Evolutionary conservation across 1,139 yeast genomes (phyloP).

Genomic region (Barnettozyma hawaiiensis): DNA sequence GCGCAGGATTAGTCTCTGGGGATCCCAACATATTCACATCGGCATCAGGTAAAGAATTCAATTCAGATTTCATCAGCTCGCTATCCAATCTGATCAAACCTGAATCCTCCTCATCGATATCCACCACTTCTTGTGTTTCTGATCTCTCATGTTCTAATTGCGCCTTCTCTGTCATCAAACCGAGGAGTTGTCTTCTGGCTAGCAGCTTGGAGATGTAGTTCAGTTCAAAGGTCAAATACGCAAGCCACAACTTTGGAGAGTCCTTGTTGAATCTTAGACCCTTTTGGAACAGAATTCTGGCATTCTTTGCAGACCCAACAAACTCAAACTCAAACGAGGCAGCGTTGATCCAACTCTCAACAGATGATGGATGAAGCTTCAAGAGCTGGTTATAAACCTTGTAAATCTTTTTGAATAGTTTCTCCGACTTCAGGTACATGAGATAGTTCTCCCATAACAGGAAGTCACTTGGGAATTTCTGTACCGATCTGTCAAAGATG

Average conservation of each 20-base stretch:
- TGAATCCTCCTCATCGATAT: conserved; percentile 40
- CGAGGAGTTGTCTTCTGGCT: conserved; percentile 78
- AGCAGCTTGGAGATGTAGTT: conserved; percentile 77
- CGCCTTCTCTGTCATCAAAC: conserved; percentile 66
- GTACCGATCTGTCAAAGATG: conserved; percentile 78
- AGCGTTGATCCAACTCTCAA: conserved; percentile 90
- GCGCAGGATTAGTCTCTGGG: conserved; percentile 82
- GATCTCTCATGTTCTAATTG: conserved; percentile 51
- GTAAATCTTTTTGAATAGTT: conserved; percentile 76
- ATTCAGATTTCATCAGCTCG: conserved; percentile 54
- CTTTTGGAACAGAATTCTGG: conserved; percentile 79
- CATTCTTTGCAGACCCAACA: conserved; percentile 85
- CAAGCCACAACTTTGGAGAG: conserved; percentile 68
- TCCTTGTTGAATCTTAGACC: conserved; percentile 82
- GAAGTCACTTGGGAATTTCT: conserved; percentile 72
- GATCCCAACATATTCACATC: conserved; percentile 83
- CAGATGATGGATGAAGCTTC: conserved; percentile 85
- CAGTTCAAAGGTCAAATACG: conserved; percentile 83
- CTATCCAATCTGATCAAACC: conserved; percentile 41
- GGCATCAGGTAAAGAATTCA: conserved; percentile 77
- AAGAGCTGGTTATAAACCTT: conserved; percentile 73
- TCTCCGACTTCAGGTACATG: conserved; percentile 64
- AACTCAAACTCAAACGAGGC: conserved; percentile 90
- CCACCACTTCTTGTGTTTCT: conserved; percentile 29
- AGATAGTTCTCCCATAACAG: conserved; percentile 77